These are phyloP conservation scores for Primulina tabacum DNA, from an alignment of 257 asterid species.

Conservation along the genomic window DNA sequence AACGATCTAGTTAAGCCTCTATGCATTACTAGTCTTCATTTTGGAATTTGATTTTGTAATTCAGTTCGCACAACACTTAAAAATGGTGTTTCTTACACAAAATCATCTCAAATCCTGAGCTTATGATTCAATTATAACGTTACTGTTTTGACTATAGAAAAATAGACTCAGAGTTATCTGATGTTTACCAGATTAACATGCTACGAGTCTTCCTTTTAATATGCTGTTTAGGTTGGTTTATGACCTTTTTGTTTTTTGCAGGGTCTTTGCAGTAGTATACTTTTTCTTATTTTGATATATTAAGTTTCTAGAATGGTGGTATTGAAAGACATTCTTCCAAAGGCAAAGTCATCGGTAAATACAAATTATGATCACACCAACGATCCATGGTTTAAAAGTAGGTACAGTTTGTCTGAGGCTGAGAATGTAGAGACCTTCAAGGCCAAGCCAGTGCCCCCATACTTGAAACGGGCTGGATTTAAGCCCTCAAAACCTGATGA, in stretches of 20 bases:
- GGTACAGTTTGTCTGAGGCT: conserved; percentile 54
- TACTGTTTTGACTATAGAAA: neutral
- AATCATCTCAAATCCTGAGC: neutral
- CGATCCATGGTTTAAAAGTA: conserved; percentile 55
- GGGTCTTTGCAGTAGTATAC: conserved; percentile 19
- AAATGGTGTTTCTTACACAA: neutral
- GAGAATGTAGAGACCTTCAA: conserved; percentile 48
- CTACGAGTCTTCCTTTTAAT: neutral
- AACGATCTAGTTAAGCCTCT: neutral
- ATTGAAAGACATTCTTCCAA: conserved; percentile 47
- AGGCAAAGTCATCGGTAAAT: conserved; percentile 39
- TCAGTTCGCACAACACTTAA: no score
- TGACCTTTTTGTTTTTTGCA: conserved; percentile 5
- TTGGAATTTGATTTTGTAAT: no score
- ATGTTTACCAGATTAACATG: neutral
- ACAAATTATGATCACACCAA: conserved; percentile 46
- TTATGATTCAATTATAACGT: neutral
- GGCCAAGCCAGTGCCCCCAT: conserved; percentile 64
- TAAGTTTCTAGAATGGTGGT: conserved; percentile 35
- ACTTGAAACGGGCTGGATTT: conserved; percentile 76
- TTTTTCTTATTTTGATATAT: neutral
- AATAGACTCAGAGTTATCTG: neutral
- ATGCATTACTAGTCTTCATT: neutral
- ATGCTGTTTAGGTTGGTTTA: neutral
- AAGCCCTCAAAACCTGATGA: conserved; percentile 81